A percentile compares a stretch with the other conserved stretches of the same genome.
These are phyloP conservation scores for Starmera caribaea DNA, from an alignment of 805 yeast genomes.

Conservation along the genomic window DNA sequence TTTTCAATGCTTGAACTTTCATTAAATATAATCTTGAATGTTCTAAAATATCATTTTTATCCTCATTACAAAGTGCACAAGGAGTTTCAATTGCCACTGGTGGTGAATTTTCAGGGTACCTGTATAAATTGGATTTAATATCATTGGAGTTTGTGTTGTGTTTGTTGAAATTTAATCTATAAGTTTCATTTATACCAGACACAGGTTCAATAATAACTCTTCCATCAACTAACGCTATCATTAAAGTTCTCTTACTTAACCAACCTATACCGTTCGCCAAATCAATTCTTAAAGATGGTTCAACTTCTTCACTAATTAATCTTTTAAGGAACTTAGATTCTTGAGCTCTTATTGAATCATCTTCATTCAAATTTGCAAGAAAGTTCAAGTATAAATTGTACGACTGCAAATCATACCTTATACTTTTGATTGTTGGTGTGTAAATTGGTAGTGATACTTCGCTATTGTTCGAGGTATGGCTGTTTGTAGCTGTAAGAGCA, in stretches of 20 bases:
- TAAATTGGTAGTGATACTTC: conserved; percentile 17
- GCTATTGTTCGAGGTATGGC: conserved; percentile 2
- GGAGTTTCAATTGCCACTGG: conserved; percentile 71
- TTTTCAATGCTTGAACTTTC: conserved; percentile 32
- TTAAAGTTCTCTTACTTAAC: conserved; percentile 50
- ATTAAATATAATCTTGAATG: conserved; percentile 72
- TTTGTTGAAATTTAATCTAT: conserved; percentile 30
- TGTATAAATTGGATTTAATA: conserved; percentile 27
- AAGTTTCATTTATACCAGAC: conserved; percentile 70
- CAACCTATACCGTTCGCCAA: conserved; percentile 54
- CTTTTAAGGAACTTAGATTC: conserved; percentile 47
- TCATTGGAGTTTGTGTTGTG: conserved; percentile 10
- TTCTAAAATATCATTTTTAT: conserved; percentile 55
- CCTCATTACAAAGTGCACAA: conserved; percentile 82
- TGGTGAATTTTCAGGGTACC: conserved; percentile 37
- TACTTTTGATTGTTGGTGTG: conserved; percentile 30
- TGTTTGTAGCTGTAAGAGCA: conserved; percentile 3
- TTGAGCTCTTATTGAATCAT: conserved; percentile 28
- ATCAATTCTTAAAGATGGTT: conserved; percentile 58
- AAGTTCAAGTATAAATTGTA: conserved; percentile 30
- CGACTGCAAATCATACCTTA: conserved; percentile 32
- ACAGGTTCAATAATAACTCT: conserved; percentile 80
- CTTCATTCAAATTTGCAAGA: conserved; percentile 23
- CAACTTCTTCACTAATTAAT: conserved; percentile 69
- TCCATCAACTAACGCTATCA: conserved; percentile 68